Base-by-base conservation (phyloP, 2,329 filamentous ascomycete genomes). In the Colletotrichum lentis region DNA sequence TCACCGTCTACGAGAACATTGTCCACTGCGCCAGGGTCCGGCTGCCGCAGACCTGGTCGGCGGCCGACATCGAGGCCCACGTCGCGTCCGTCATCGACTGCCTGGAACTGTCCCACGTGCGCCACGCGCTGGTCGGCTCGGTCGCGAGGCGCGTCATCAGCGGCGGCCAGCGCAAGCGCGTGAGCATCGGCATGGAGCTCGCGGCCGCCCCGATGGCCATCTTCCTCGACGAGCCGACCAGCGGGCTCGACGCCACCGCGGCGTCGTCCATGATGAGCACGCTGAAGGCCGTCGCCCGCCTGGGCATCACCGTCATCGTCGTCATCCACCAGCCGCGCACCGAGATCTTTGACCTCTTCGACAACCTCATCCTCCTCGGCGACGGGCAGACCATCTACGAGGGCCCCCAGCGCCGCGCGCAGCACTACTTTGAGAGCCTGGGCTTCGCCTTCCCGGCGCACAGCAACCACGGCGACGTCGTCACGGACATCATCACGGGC, bases 1-100 rank as follows among this genome's bases (percentile, higher is more conserved):
- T 89, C 53, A 89, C 86, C 0, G 86, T 89, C 5, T 82, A 83
- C 58, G 87, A 90, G 73, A 89, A 89, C 66, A 87, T 90, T 49
- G 76, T 88, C 5, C 86, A 89, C 69, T 87, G 85, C 0, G 87
- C 86, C 18, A 80, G 82, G 16, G 80, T 87, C 41, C 81, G 85
- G 18, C 77, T 89, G 16, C 85, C 86, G 0, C 76, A 80, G 2
- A 82, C 78, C 5, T 88, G 85, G 85, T 78, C 75, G 3, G 80
- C 83, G 44, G 71, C 70, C 14, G 83, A 86, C 3, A 84, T 88
- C 44, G 76, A 82, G 44, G 76, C 79, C 20, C 85, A 87, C 67
- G 85, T 88, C n/a, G 81, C 88, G 55, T 79, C 83, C 5, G 78
- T 88, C n/a, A 82, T 88, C 37, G 82, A 83, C 59, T 88, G 84